Conservation (phyloP, 257 asterid genomes). For the Nicotiana noctiflora region DNA sequence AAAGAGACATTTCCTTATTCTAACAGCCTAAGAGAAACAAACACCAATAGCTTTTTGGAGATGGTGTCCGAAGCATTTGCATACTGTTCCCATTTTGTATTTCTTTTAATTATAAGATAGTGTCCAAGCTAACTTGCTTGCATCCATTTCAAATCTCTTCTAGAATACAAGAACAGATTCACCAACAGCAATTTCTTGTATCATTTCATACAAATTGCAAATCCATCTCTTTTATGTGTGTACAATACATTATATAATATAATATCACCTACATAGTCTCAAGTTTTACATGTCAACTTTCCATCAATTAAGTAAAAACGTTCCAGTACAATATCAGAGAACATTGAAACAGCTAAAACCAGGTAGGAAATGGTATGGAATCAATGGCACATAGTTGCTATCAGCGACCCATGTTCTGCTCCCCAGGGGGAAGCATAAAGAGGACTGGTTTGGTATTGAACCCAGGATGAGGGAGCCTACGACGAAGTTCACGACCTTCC, state of each 20-base stretch:
- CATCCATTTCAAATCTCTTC: not conserved
- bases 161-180: not conserved
- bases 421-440: conserved; percentile 74
- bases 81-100: too few species aligned
- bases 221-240: not conserved
- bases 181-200: not conserved
- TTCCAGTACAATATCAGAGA: not conserved
- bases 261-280: not conserved
- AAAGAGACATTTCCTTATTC: not conserved
- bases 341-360: not conserved
- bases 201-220: not conserved
- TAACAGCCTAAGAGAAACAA: not conserved
- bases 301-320: not conserved
- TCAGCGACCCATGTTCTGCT: conserved; percentile 72
- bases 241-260: not conserved
- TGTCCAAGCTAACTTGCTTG: too few species aligned
- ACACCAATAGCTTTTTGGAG: not conserved
- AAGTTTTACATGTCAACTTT: conserved; percentile 1
- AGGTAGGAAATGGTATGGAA: not conserved
- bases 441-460: conserved; percentile 46
- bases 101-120: too few species aligned
- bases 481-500: conserved; percentile 96
- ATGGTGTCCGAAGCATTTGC: too few species aligned
- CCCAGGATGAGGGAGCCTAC: conserved; percentile 87
- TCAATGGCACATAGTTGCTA: conserved; percentile 8